Base-by-base conservation (phyloP, 306 rosid species). In the Albizia julibrissin region DNA sequence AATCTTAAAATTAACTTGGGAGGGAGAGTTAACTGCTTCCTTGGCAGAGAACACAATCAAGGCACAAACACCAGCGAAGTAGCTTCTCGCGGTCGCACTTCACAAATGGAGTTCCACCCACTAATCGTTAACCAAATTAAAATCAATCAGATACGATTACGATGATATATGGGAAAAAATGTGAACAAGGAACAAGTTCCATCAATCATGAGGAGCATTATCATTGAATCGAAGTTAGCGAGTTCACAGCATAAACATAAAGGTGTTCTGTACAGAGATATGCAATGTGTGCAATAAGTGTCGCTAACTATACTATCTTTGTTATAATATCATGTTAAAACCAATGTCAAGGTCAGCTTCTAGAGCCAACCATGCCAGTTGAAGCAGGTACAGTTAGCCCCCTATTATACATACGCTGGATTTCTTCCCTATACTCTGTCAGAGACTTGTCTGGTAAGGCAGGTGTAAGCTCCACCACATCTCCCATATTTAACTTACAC, bases 401-500 rank as follows among this genome's bases (percentile, higher is more conserved):
- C 0, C 97, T 90, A 43, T 92, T 87, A 27, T 93, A 96, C 99
- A 96, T 93, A 0, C 99, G 92, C 87, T 92, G 97, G 75, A 96
- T 96, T 86, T 96, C 97, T 79, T 93, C 99, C 89, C 99, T 88
- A 83, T 91, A 96, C 79, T 91, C 98, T 1, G 94, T 85, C 77
- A 96, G 86, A 54, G 87, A 93, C 88, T 91, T 92, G 79, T 91
- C 89, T 10, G 98, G 89, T 75, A 96, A 92, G 47, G 94, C 86
- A 6, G 97, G 98, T 69, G 97, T 92, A 56, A 96, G 90, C 81
- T 96, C 97, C 79, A 92, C 88, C 85, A 96, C 92, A 58, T 96
- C 99, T 50, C 99, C 99, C 99, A 96, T 96, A 83, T 89, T 93
- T 85, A 96, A 88, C 91, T 88, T 91, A 89, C 92, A 88, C 31